These are phyloP conservation scores for Penicillium parvum DNA, from an alignment of 495 filamentous ascomycete species.

Conservation along the genomic window DNA sequence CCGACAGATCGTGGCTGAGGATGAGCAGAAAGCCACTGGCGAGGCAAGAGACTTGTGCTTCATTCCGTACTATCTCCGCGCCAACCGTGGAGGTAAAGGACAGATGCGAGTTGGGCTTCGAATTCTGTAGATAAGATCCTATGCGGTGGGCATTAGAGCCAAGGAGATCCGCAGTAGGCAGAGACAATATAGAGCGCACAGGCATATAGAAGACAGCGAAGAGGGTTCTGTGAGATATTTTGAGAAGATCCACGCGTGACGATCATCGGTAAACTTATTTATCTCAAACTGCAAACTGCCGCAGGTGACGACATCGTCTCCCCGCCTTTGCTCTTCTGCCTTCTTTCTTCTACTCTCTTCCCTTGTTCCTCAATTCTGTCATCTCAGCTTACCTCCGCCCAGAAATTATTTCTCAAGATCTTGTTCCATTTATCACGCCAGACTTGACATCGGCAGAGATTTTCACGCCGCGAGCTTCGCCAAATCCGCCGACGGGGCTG, in stretches of 20 bases:
- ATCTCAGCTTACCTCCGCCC: neutral
- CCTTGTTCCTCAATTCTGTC: no score
- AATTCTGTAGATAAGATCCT: no score
- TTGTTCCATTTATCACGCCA: neutral
- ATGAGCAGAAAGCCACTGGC: slow-evolving; percentile 3
- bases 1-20: slow-evolving; percentile 19
- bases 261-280: neutral
- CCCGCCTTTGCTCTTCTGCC: slow-evolving; percentile 8
- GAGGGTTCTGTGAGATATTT: no score
- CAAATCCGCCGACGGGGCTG: slow-evolving; percentile 6
- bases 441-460: neutral
- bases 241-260: no score
- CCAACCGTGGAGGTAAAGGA: slow-evolving; percentile 48
- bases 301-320: slow-evolving; percentile 23
- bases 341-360: neutral
- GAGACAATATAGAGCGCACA: no score
- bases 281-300: neutral
- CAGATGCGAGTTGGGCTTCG: slow-evolving; percentile 43
- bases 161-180: no score
- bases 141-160: no score
- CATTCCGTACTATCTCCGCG: slow-evolving; percentile 49
- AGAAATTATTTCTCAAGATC: neutral
- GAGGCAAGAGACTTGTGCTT: slow-evolving; percentile 34
- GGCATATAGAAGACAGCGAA: no score
- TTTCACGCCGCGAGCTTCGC: neutral